A percentile compares a stretch with the other conserved stretches of the same genome.
These are phyloP conservation scores for Trypanosoma cruzi DNA, from an alignment of 208 protist genomes.

Conservation along the genomic window DNA sequence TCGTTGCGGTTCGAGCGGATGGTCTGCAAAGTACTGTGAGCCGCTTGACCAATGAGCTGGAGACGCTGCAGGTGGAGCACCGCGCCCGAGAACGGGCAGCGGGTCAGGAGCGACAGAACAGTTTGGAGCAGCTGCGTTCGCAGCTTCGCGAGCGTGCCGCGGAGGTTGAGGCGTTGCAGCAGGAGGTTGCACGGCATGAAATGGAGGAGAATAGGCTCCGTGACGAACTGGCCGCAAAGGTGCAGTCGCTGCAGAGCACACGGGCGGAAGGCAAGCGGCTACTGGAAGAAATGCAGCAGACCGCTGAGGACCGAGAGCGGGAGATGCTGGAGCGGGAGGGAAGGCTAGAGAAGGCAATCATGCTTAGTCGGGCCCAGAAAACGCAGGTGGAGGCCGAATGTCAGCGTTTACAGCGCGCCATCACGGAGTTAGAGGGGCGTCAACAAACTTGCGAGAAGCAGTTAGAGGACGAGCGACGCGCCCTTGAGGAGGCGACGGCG, in stretches of 20 bases:
- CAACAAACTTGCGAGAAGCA: constrained; percentile 44
- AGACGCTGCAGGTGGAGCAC: constrained; percentile 54
- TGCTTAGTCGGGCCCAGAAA: constrained; percentile 21
- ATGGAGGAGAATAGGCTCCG: constrained; percentile 52
- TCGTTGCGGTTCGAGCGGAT: constrained; percentile 53
- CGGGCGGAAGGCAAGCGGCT: constrained; percentile 19
- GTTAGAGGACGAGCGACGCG: constrained; percentile 50
- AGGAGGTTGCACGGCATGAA: constrained; percentile 61
- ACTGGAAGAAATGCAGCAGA: constrained; percentile 15
- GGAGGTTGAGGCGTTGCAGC: constrained; percentile 59
- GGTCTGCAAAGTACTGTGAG: constrained; percentile 45
- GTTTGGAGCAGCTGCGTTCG: constrained; percentile 49
- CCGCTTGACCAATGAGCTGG: constrained; percentile 47
- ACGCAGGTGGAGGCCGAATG: constrained; percentile 36
- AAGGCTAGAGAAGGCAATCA: constrained; percentile 21
- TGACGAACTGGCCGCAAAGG: constrained; percentile 55
- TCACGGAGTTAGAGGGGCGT: constrained; percentile 37
- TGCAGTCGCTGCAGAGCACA: constrained; percentile 37
- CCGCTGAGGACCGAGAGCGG: constrained; percentile 35
- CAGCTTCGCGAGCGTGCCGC: constrained; percentile 42
- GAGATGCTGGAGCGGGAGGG: constrained; percentile 31
- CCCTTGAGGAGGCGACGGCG: constrained; percentile 41
- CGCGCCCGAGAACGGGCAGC: constrained; percentile 51
- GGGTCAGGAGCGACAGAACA: constrained; percentile 55
- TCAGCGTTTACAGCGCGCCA: constrained; percentile 14